Conservation (phyloP, 805 yeast species). For the Sugiyamaella qingdaonensis region DNA sequence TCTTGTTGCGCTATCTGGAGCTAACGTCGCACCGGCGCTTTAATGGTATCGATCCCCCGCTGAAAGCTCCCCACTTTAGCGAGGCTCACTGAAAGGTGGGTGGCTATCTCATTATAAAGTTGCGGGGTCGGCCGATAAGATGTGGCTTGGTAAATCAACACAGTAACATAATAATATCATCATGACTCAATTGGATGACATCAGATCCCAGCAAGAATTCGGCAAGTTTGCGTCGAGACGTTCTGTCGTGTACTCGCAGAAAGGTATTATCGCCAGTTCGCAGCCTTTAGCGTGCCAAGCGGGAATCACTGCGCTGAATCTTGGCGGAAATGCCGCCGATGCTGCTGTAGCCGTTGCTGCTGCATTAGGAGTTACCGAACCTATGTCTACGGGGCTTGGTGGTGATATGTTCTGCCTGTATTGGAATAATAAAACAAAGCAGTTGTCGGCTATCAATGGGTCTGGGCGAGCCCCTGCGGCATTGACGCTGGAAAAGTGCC, state of each 20-base stretch:
- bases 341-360: conserved; percentile 41
- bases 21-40: neutral
- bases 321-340: conserved; percentile 59
- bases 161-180: neutral
- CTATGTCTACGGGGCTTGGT: conserved; percentile 37
- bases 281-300: conserved; percentile 76
- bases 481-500: conserved; percentile 46
- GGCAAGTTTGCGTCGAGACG: conserved; percentile 47
- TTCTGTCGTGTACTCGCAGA: conserved; percentile 65
- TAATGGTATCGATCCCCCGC: neutral
- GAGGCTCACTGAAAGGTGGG: neutral
- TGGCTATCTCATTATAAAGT: neutral
- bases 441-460: conserved; percentile 65
- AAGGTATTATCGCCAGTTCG: conserved; percentile 67
- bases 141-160: neutral
- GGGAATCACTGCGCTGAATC: conserved; percentile 55
- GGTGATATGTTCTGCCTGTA: conserved; percentile 52
- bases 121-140: neutral
- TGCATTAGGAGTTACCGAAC: conserved; percentile 34
- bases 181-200: neutral
- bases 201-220: conserved; percentile 1
- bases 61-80: neutral
- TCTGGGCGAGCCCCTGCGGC: conserved; percentile 63
- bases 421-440: conserved; percentile 45
- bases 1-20: neutral